phyloP scores from a whole-genome alignment of 768 basidiomycete species.

The Hemileccinum rubropunctum region DNA sequence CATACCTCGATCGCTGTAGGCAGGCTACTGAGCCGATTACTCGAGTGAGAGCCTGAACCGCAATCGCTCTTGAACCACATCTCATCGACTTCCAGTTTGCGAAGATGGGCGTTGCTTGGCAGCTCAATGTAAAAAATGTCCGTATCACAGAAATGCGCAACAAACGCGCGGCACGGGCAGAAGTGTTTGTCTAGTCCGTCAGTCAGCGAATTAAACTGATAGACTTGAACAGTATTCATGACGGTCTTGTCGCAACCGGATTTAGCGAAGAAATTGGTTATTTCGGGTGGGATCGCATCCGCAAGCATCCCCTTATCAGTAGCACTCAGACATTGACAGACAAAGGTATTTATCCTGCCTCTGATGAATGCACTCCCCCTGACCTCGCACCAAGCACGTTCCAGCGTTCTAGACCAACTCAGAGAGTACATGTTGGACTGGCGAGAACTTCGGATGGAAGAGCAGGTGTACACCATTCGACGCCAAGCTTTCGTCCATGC shows the following conservation, averaged over 20 bases:
- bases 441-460: slow-evolving; percentile 31
- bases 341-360: slow-evolving; percentile 12
- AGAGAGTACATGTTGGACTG: slow-evolving; percentile 27
- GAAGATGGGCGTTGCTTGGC: slow-evolving; percentile 24
- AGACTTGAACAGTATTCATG: slow-evolving; percentile 15
- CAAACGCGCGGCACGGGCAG: slow-evolving; percentile 25
- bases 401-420: slow-evolving; percentile 19
- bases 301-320: slow-evolving; percentile 28
- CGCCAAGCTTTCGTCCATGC: slow-evolving; percentile 25
- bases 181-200: slow-evolving; percentile 19
- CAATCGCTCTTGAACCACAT: not conserved
- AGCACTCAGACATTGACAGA: slow-evolving; percentile 22
- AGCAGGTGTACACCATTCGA: slow-evolving; percentile 26
- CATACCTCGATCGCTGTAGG: slow-evolving; percentile 17
- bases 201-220: slow-evolving; percentile 4
- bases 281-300: slow-evolving; percentile 32
- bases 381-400: slow-evolving; percentile 15
- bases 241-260: slow-evolving; percentile 14
- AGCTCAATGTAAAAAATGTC: slow-evolving; percentile 14
- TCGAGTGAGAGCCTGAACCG: slow-evolving; percentile 9
- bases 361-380: not conserved
- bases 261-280: slow-evolving; percentile 28
- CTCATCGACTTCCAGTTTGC: slow-evolving; percentile 26
- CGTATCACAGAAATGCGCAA: slow-evolving; percentile 20
- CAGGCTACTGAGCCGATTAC: slow-evolving; percentile 5